Base-by-base conservation (phyloP, 1,139 yeast genomes). In the Geotrichum carabidarum region DNA sequence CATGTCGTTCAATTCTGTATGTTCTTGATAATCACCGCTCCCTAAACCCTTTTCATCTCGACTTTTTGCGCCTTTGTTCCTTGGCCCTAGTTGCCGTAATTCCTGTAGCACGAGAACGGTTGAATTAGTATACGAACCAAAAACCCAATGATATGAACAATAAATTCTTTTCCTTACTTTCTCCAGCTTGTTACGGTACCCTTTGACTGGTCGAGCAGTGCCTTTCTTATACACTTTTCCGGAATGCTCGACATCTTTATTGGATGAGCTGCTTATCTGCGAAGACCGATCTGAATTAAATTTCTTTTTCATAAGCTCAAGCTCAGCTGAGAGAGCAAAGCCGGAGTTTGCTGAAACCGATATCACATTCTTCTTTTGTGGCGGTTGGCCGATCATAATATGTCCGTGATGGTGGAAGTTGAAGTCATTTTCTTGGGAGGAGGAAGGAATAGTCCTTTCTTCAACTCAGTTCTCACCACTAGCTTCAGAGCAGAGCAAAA, bases 291-390 rank as follows among this genome's bases (percentile, higher is more conserved):
- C 44, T 5, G 50, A 42, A 11, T 55, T 55, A 41, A 59, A 58
- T 42, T 57, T 57, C 48, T 60, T 56, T 36, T 57, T 59, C 31
- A 62, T 59, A 7, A 59, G 48, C 27, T 62, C 62, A 15, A 66
- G 57, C 57, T 66, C 67, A 11, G 54, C 58, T 2, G 62, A 49
- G 27, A 67, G 56, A 4, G 60, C 62, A 31, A 62, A 37, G 2
- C 62, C 60, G 7, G 67, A 60, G 30, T 53, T 54, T 15, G 53
- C 54, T 5, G 64, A 60, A 1, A 62, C 60, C 7, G 53, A 43
- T 40, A 57, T 48, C 42, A 41, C 48, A 8, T 51, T 47, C 12
- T 48, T 53, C 31, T 43, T 48, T 12, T 30, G n/a, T 14, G 40
- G 40, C 31, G 18, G 49, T 22, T 30, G 30, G 40, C 12, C 17